Evolutionary conservation across 2,329 filamentous ascomycete genomes (phyloP).

Genomic region (Phyllosticta citriasiana): DNA sequence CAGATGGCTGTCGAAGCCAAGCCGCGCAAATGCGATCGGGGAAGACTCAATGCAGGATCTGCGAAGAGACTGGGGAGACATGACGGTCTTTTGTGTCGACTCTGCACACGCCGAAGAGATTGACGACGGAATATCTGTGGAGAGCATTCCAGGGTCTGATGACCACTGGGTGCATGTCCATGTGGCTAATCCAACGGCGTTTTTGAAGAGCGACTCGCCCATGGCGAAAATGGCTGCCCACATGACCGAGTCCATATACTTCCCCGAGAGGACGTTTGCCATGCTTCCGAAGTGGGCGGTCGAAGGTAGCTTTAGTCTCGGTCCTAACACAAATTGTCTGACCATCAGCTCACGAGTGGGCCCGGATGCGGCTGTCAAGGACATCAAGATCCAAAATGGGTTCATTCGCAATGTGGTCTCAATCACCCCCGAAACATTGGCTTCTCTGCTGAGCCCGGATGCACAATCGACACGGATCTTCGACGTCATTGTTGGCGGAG

Average conservation of each 20-base stretch:
- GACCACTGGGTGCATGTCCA: slow-evolving; percentile 71
- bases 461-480: slow-evolving; percentile 5
- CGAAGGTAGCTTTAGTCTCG: slow-evolving; percentile 45
- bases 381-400: slow-evolving; percentile 45
- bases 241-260: slow-evolving; percentile 45
- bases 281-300: slow-evolving; percentile 46
- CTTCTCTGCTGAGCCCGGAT: slow-evolving; percentile 5
- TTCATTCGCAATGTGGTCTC: slow-evolving; percentile 44
- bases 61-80: slow-evolving; percentile 50
- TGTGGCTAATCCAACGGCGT: slow-evolving; percentile 67
- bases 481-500: slow-evolving; percentile 25
- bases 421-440: slow-evolving; percentile 37
- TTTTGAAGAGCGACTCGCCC: slow-evolving; percentile 49
- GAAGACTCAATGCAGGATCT: slow-evolving; percentile 45
- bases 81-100: slow-evolving; percentile 65
- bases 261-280: slow-evolving; percentile 46
- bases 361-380: slow-evolving; percentile 41
- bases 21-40: slow-evolving; percentile 27
- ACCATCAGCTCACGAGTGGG: slow-evolving; percentile 52
- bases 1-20: slow-evolving; percentile 14
- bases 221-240: slow-evolving; percentile 53
- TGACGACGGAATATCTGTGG: slow-evolving; percentile 69
- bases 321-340: slow-evolving; percentile 43
- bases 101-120: slow-evolving; percentile 56
- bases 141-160: slow-evolving; percentile 41